Base-by-base conservation (phyloP, 192 early-diverging fungal species). In the Physocladia obscura region DNA sequence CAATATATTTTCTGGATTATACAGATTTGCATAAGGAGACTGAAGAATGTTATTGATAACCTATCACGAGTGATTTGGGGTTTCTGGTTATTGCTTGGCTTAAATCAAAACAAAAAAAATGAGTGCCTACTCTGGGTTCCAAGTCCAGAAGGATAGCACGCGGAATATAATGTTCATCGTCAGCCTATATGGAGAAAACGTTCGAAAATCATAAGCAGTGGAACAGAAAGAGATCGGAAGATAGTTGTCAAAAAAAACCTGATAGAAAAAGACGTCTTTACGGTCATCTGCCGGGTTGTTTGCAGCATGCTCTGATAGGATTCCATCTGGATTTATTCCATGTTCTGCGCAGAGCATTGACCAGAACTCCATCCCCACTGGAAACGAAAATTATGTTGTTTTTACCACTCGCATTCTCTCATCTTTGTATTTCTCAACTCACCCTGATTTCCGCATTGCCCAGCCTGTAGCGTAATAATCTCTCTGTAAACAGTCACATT, bases 261-360 rank as follows among this genome's bases (percentile, higher is more conserved):
- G 96, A 77, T 98, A 98, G 74, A 98, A 98, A 70, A 98, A 98
- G 6, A 98, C 96, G 73, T 98, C 96, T 75, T 98, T 98, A 61
- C 96, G 77, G 82, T 98, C 96, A 21, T 73, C 71, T 3, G 60
- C 51, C 11, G 70, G 70, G 32, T 72, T 72, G 27, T 34, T 56
- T n/a, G 50, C 59, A 15, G 94, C 94, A 82, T 88, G 93, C 58
- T 95, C 91, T 73, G 96, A 91, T 32, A 98, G 82, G 26, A 88
- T 96, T 4, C 96, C 96, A 71, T 94, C 93, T n/a, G 86, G 86
- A 71, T 89, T 89, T 55, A 98, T 98, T 24, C 95, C 96, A 74
- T 98, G 96, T 74, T 98, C 95, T 27, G 86, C 83, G 78, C 94
- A 98, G 44, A 98, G 86, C 73, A 89, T 90, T 8, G 76, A 77